phyloP scores from a whole-genome alignment of 2,329 filamentous ascomycete species.

The Ilyonectria mors-panacis region DNA sequence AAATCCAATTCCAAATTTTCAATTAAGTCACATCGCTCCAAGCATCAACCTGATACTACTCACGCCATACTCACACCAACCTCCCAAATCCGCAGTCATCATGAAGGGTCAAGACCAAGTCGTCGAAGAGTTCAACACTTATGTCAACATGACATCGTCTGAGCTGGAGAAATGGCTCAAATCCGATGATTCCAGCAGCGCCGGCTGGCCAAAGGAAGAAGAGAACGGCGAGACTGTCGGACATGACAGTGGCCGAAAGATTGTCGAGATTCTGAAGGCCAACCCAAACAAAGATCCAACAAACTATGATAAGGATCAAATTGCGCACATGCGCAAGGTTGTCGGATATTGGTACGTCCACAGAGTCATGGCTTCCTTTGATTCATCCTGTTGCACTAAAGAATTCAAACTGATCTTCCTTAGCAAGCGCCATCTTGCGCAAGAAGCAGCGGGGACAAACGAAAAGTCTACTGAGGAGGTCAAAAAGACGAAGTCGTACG shows the following conservation, averaged over 20 bases:
- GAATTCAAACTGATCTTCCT: neutral
- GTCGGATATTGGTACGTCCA: slow-evolving; percentile 69
- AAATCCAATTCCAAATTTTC: neutral
- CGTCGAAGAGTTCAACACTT: slow-evolving; percentile 73
- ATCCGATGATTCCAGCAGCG: slow-evolving; percentile 68
- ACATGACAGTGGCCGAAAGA: slow-evolving; percentile 75
- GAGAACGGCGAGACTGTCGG: slow-evolving; percentile 72
- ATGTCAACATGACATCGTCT: slow-evolving; percentile 75
- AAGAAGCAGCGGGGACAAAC: slow-evolving; percentile 71
- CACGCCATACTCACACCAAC: neutral
- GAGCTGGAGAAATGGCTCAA: slow-evolving; percentile 75
- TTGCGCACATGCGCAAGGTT: slow-evolving; percentile 74
- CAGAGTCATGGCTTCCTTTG: neutral
- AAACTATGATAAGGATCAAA: slow-evolving; percentile 68
- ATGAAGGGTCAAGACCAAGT: slow-evolving; percentile 51
- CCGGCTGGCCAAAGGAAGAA: slow-evolving; percentile 73
- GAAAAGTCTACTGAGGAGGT: slow-evolving; percentile 63
- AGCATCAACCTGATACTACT: neutral
- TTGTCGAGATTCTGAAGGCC: slow-evolving; percentile 73
- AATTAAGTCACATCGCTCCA: neutral
- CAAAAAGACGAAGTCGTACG: slow-evolving; percentile 66
- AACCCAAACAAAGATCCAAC: slow-evolving; percentile 71
- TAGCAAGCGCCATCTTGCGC: slow-evolving; percentile 75
- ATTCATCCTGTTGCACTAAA: neutral
- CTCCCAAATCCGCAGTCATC: neutral